Evolutionary conservation across 73 alveolate species (phyloP).

Genomic region (Paramecium biaurelia): DNA sequence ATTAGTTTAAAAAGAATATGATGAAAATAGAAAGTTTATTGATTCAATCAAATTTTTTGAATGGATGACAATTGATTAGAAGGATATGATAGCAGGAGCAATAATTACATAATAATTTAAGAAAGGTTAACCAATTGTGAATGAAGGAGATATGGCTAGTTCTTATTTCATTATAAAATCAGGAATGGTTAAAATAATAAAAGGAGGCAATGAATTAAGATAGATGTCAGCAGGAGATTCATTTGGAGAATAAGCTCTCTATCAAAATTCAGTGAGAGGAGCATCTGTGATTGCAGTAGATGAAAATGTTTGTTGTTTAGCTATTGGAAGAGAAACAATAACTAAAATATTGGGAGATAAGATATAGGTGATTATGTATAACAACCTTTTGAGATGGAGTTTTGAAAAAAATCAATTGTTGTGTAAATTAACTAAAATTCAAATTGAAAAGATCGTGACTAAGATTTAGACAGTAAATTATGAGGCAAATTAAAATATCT

Average conservation of each 20-base stretch:
- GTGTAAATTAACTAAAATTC: conserved; percentile 54
- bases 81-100: conserved; percentile 58
- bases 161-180: conserved; percentile 58
- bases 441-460: conserved; percentile 54
- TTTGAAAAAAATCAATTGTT: conserved; percentile 51
- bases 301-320: conserved; percentile 61
- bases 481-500: conserved; percentile 10
- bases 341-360: conserved; percentile 66
- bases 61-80: conserved; percentile 60
- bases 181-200: conserved; percentile 54
- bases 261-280: conserved; percentile 62
- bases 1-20: conserved; percentile 57
- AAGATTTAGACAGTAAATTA: conserved; percentile 45
- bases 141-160: conserved; percentile 69
- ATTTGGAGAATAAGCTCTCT: conserved; percentile 70
- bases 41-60: conserved; percentile 66
- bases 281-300: conserved; percentile 65
- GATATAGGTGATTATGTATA: conserved; percentile 61
- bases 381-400: conserved; percentile 64
- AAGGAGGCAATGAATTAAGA: conserved; percentile 66
- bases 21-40: conserved; percentile 63
- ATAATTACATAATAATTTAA: conserved; percentile 53
- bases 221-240: conserved; percentile 67
- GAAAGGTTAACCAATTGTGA: conserved; percentile 59
- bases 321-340: conserved; percentile 64